These are phyloP conservation scores for Hirschioporus abietinus DNA, from an alignment of 768 basidiomycete species.

Conservation along the genomic window DNA sequence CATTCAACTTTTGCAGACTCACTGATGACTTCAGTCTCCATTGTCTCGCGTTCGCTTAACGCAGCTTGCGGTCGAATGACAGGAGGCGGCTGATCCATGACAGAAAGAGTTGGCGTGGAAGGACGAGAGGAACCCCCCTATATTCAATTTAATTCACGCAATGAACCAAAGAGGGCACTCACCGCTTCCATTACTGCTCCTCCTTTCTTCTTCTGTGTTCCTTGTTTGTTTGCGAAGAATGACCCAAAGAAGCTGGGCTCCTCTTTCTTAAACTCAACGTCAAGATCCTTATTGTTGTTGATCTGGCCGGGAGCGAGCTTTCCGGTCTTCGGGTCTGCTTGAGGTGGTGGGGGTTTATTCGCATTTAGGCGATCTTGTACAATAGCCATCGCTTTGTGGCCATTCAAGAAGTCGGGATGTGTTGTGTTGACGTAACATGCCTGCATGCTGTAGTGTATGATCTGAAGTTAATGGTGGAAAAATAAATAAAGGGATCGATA, in stretches of 20 bases:
- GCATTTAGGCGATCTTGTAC: slow-evolving; percentile 79
- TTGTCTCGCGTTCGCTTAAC: slow-evolving; percentile 88
- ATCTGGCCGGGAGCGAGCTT: slow-evolving; percentile 56
- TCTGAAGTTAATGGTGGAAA: background rate
- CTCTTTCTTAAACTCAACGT: slow-evolving; percentile 84
- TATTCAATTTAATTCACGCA: background rate
- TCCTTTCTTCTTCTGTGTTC: slow-evolving; percentile 56
- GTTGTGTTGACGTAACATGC: slow-evolving; percentile 99
- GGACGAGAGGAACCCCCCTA: slow-evolving; percentile 16
- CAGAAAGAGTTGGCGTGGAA: slow-evolving; percentile 28
- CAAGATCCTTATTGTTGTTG: slow-evolving; percentile 94
- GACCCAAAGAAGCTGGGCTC: slow-evolving; percentile 92
- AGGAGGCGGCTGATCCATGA: slow-evolving; percentile 61
- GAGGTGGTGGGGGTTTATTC: slow-evolving; percentile 61
- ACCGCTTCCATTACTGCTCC: slow-evolving; percentile 55
- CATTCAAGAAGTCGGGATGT: slow-evolving; percentile 96
- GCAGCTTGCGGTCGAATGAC: slow-evolving; percentile 88
- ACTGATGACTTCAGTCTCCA: slow-evolving; percentile 99
- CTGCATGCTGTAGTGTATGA: slow-evolving; percentile 67
- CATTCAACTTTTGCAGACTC: slow-evolving; percentile 28
- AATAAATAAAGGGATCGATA: slow-evolving; percentile 16
- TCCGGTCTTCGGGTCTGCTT: slow-evolving; percentile 65
- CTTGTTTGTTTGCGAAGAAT: slow-evolving; percentile 73
- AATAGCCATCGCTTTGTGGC: slow-evolving; percentile 92
- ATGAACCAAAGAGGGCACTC: slow-evolving; percentile 13